phyloP scores from a whole-genome alignment of 2,329 filamentous ascomycete species.

The Amesomyces nigricolor region DNA sequence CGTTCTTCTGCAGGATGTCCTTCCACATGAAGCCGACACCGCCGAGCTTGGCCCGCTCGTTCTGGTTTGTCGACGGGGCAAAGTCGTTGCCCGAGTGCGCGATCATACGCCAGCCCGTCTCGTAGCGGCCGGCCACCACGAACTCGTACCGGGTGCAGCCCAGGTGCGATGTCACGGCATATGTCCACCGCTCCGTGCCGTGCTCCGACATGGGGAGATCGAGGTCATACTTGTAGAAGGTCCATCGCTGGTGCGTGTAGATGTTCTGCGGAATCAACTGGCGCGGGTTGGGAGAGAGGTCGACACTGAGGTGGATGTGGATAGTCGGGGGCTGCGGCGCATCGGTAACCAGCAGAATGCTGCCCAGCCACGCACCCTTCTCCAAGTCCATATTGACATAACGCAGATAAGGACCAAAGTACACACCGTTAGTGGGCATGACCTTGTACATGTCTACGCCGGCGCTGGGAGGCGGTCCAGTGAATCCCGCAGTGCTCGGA shows the following conservation, averaged over 20 bases:
- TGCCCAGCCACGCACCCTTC: slow-evolving; percentile 83
- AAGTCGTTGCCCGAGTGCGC: slow-evolving; percentile 97
- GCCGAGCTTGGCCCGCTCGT: slow-evolving; percentile 77
- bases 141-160: slow-evolving; percentile 99
- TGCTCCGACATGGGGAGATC: slow-evolving; percentile 84
- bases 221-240: slow-evolving; percentile 91
- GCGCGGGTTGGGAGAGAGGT: slow-evolving; percentile 86
- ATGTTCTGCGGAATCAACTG: slow-evolving; percentile 80
- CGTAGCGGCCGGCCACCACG: slow-evolving; percentile 80
- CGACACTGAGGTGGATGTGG: slow-evolving; percentile 83
- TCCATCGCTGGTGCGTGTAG: slow-evolving; percentile 86
- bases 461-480: slow-evolving; percentile 78
- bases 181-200: slow-evolving; percentile 84
- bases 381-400: slow-evolving; percentile 98
- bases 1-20: slow-evolving; percentile 94
- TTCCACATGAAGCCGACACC: slow-evolving; percentile 98
- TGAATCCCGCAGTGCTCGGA: slow-evolving; percentile 75
- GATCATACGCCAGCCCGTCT: slow-evolving; percentile 92
- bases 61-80: slow-evolving; percentile 76
- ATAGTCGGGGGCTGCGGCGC: slow-evolving; percentile 90
- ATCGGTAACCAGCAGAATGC: slow-evolving; percentile 89
- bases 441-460: slow-evolving; percentile 95
- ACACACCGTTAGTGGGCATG: slow-evolving; percentile 89
- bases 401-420: slow-evolving; percentile 92
- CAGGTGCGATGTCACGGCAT: slow-evolving; percentile 92